Evolutionary conservation across 495 filamentous ascomycete genomes (phyloP), one percentile per base, ranked within the genome.

Genomic region (Annulohypoxylon nitens): DNA sequence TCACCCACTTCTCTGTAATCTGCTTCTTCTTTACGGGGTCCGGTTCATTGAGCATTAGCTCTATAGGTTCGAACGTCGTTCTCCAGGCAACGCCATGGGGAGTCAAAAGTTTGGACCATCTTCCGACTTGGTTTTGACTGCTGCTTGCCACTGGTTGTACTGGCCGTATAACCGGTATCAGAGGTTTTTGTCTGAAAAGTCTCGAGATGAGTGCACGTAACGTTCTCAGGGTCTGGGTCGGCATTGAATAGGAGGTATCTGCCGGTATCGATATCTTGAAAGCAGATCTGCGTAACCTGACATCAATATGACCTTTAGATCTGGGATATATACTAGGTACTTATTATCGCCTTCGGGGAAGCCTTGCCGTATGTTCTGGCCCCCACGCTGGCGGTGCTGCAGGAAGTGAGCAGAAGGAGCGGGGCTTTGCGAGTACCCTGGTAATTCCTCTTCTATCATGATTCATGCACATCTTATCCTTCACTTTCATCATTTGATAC

Each of bases 51-150:
- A 51, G 48, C 48, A 51, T 51, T 0, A 51, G 16, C 3, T 51
- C 23, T 26, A 51, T 26, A 51, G 48, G 48, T 11, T 51, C 48
- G 3, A 51, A 51, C 0, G 48, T 26, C 23, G 48, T 51, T 25
- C 48, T 51, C 48, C 48, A 51, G 12, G 48, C 48, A 23, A 51
- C 20, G 23, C 48, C 48, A 18, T 51, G 20, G 10, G 48, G 48
- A 8, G 1, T 30, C 23, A 12, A 26, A 26, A 26, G 9, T 7
- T 51, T 51, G 7, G 48, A 10, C 20, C 48, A 51, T 51, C 48
- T 51, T 51, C 48, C 18, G 2, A 18, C 6, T 20, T 25, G 48
- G 10, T 25, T 2, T 51, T 4, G 48, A 23, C 25, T 23, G 18
- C 48, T 11, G 14, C 14, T 47, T 16, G 14, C 14, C 43, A 12